Percentiles rank a stretch among this genome's conserved stretches.
Evolutionary conservation across 2,329 filamentous ascomycete genomes (phyloP).

Genomic region (Fusarium nanum): DNA sequence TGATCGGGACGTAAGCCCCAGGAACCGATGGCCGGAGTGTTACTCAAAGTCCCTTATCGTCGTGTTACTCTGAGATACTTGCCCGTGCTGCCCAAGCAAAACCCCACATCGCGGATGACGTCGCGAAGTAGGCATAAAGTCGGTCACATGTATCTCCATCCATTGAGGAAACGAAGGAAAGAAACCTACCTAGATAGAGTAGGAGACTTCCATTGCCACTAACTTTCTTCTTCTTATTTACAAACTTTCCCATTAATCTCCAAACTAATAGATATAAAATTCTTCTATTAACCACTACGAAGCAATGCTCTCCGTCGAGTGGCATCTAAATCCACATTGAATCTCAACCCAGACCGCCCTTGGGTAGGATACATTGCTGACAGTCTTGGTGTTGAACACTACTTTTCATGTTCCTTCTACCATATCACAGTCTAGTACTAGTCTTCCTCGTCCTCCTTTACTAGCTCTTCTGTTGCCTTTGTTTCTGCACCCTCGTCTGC

Average conservation of each 20-base stretch:
- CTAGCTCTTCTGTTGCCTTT: not conserved
- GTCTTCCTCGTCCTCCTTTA: conserved; percentile 4
- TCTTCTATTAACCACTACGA: conserved; percentile 21
- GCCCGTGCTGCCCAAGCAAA: not conserved
- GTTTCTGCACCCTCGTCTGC: conserved; percentile 10
- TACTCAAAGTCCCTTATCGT: conserved; percentile 20
- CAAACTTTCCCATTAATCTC: not conserved
- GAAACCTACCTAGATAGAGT: not conserved
- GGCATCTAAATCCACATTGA: conserved; percentile 12
- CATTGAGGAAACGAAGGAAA: not conserved
- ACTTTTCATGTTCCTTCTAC: not conserved
- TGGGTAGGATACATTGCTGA: not conserved
- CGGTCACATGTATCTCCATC: not conserved
- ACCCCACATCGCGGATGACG: conserved; percentile 40
- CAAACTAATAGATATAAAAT: not conserved
- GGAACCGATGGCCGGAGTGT: conserved; percentile 9
- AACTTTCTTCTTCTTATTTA: not conserved
- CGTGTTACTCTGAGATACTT: conserved; percentile 1
- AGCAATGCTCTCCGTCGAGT: not conserved
- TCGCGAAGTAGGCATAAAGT: not conserved
- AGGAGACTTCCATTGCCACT: not conserved
- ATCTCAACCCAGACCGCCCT: conserved; percentile 21
- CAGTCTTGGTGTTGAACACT: not conserved
- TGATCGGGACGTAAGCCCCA: not conserved
- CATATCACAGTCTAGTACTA: conserved; percentile 3